Percentiles rank a stretch among this genome's conserved stretches.
Conservation (phyloP, 495 filamentous ascomycete genomes). For the Tuber umbilicatum region DNA sequence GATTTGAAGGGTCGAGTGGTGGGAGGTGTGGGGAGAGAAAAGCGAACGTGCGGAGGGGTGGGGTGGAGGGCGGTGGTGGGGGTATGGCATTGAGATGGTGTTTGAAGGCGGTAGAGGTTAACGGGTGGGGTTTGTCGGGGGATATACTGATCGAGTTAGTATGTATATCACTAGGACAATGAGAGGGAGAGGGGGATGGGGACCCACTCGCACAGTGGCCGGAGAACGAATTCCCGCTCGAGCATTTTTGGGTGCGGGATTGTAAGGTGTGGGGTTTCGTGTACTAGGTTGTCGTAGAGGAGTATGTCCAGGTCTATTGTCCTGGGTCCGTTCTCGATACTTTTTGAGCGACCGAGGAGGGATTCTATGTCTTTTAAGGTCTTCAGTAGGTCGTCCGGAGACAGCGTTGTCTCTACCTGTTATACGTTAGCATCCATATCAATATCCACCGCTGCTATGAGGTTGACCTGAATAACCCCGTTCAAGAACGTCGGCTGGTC, state of each 20-base stretch:
- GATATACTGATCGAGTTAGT: constrained; percentile 28
- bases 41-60: constrained; percentile 60
- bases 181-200: background rate
- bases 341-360: constrained; percentile 66
- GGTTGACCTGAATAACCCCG: constrained; percentile 80
- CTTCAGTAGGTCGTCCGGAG: constrained; percentile 68
- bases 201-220: constrained; percentile 78
- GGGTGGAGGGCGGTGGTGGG: constrained; percentile 45
- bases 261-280: constrained; percentile 63
- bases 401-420: constrained; percentile 74
- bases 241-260: constrained; percentile 81
- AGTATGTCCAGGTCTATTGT: constrained; percentile 93
- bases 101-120: constrained; percentile 41
- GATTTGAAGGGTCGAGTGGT: constrained; percentile 58
- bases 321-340: constrained; percentile 86
- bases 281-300: constrained; percentile 64
- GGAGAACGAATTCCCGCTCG: constrained; percentile 88
- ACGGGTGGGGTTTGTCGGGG: constrained; percentile 34
- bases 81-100: constrained; percentile 62
- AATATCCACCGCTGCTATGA: background rate
- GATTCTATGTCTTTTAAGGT: constrained; percentile 77
- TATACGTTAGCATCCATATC: background rate
- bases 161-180: background rate
- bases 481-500: constrained; percentile 87
- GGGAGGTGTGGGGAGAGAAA: constrained; percentile 56